These are phyloP conservation scores for Neofusicoccum umdonicola DNA, from an alignment of 2,329 filamentous ascomycete genomes.

Conservation along the genomic window DNA sequence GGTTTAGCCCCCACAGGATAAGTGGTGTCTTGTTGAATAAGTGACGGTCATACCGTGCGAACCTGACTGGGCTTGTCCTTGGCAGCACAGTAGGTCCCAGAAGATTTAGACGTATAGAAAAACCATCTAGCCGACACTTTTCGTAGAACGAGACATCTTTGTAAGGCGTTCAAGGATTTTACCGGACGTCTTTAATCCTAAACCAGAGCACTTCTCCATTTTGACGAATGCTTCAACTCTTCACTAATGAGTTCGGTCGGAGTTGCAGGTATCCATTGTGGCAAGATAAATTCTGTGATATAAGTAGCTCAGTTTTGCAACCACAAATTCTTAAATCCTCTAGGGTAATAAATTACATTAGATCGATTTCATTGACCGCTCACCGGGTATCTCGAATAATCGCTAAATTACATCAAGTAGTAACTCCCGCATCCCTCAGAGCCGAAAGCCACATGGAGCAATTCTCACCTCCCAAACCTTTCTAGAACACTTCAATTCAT, in stretches of 20 bases:
- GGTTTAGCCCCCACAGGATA: neutral
- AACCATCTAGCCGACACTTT: too few species aligned
- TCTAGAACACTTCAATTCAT: neutral
- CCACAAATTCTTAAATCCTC: neutral
- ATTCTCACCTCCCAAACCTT: neutral
- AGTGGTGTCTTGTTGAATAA: neutral
- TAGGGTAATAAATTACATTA: neutral
- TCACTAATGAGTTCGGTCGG: too few species aligned
- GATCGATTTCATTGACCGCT: neutral
- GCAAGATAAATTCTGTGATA: neutral
- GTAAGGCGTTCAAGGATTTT: too few species aligned
- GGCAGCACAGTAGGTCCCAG: neutral
- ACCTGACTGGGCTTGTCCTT: neutral
- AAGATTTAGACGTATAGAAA: too few species aligned
- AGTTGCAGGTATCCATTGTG: too few species aligned
- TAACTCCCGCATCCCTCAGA: neutral
- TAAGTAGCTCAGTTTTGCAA: neutral
- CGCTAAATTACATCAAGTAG: constrained; percentile 9
- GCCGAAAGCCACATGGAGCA: neutral
- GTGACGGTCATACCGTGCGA: neutral
- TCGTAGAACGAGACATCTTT: too few species aligned
- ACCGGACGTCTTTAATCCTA: too few species aligned
- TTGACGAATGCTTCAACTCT: too few species aligned
- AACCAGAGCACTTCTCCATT: too few species aligned
- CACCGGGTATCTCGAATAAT: constrained; percentile 9